These are phyloP conservation scores for Trametes hirsuta DNA, from an alignment of 1,284 basidiomycete species.

Conservation along the genomic window DNA sequence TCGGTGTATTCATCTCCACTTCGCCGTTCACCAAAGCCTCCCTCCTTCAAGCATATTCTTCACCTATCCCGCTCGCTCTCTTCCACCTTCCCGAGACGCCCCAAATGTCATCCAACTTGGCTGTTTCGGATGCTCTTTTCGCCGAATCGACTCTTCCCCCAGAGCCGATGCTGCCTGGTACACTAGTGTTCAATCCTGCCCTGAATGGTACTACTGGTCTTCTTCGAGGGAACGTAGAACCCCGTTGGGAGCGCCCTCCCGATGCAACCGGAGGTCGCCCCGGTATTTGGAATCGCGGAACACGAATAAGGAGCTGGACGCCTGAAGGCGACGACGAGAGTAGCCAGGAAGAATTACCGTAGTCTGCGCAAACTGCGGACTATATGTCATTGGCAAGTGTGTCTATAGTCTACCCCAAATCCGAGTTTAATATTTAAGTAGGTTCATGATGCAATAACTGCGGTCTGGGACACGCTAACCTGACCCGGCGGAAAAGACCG, in stretches of 20 bases:
- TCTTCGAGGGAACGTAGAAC: slow-evolving; percentile 58
- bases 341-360: background rate
- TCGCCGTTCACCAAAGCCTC: slow-evolving; percentile 76
- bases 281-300: slow-evolving; percentile 57
- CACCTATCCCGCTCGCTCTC: slow-evolving; percentile 75
- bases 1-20: slow-evolving; percentile 77
- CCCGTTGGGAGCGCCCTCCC: slow-evolving; percentile 60
- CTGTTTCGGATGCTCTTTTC: background rate
- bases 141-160: background rate
- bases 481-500: background rate
- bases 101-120: background rate
- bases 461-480: background rate
- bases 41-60: slow-evolving; percentile 68
- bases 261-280: slow-evolving; percentile 45
- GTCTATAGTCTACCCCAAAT: too few relatives aligned
- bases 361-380: background rate
- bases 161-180: slow-evolving; percentile 26
- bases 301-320: slow-evolving; percentile 35
- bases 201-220: slow-evolving; percentile 55
- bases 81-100: slow-evolving; percentile 65
- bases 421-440: too few relatives aligned
- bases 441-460: background rate
- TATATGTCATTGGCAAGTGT: too few relatives aligned
- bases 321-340: slow-evolving; percentile 12
- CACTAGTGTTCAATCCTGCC: slow-evolving; percentile 68